These are phyloP conservation scores for carrot (Daucus carota) DNA, from an alignment of 129 eudicot species.

Conservation along the genomic window DNA sequence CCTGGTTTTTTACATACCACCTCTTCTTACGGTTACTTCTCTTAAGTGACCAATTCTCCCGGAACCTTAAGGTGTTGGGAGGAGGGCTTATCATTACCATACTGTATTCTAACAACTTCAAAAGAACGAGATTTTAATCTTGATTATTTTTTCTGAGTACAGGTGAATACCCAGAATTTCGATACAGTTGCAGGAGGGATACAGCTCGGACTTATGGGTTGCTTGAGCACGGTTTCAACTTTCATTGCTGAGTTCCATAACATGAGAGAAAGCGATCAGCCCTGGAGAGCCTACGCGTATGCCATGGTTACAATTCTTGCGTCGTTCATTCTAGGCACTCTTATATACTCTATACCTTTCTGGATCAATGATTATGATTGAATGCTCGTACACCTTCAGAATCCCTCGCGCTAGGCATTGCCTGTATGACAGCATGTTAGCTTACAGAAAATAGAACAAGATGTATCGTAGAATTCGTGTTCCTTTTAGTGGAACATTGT, in stretches of 20 bases:
- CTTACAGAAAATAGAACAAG: too few species aligned
- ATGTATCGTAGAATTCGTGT: too few species aligned
- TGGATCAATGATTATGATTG: conserved; percentile 45
- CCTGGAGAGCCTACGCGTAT: conserved; percentile 75
- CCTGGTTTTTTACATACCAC: background rate
- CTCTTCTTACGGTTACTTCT: background rate
- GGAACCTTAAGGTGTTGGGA: too few species aligned
- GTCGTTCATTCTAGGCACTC: conserved; percentile 63
- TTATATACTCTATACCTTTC: conserved; percentile 70
- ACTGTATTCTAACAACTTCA: too few species aligned
- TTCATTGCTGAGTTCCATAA: conserved; percentile 74
- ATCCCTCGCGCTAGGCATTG: too few species aligned
- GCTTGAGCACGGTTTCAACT: conserved; percentile 89
- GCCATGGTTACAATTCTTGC: conserved; percentile 41
- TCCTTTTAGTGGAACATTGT: too few species aligned
- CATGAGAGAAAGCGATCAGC: conserved; percentile 44
- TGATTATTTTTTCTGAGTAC: conserved; percentile 2
- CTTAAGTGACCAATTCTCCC: too few species aligned
- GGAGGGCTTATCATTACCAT: too few species aligned
- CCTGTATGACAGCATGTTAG: too few species aligned
- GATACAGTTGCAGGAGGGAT: conserved; percentile 52
- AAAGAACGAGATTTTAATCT: background rate
- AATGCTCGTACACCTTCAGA: too few species aligned
- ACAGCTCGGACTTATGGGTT: conserved; percentile 75
- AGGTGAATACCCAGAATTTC: conserved; percentile 36